A percentile compares a stretch with the other conserved stretches of the same genome.
Evolutionary conservation across 192 early-diverging fungal genomes (phyloP).

Genomic region (Coemansia sp.): DNA sequence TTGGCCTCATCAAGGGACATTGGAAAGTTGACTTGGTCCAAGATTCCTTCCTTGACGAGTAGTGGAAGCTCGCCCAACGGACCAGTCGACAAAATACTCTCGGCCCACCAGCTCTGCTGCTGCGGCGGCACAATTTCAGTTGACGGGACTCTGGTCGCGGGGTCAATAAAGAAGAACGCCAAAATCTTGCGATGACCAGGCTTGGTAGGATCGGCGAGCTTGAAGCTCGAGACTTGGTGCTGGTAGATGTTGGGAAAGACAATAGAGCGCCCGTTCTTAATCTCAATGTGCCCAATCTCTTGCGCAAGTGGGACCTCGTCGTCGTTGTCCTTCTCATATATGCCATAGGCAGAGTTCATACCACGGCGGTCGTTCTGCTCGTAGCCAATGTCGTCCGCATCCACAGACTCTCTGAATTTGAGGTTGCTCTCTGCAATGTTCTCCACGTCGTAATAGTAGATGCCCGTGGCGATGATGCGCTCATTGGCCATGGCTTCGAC

Average conservation of each 20-base stretch:
- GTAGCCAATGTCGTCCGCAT: background rate
- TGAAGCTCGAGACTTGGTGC: conserved; percentile 65
- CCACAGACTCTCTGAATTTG: conserved; percentile 53
- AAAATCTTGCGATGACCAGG: conserved; percentile 70
- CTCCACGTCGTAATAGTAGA: conserved; percentile 70
- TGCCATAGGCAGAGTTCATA: conserved; percentile 39
- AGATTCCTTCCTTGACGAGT: conserved; percentile 16
- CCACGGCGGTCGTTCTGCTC: background rate
- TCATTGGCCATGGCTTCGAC: conserved; percentile 73
- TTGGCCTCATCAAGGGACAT: conserved; percentile 53
- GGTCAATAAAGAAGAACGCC: conserved; percentile 72
- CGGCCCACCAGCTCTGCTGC: conserved; percentile 54
- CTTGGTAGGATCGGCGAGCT: conserved; percentile 58
- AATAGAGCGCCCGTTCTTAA: conserved; percentile 59
- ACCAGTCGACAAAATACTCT: background rate
- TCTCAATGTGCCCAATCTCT: conserved; percentile 46
- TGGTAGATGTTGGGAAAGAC: conserved; percentile 75
- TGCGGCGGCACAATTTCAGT: conserved; percentile 67
- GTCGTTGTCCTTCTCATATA: conserved; percentile 21
- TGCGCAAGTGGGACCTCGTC: conserved; percentile 35
- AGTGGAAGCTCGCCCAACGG: conserved; percentile 19
- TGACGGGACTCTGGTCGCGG: conserved; percentile 53
- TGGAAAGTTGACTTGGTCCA: conserved; percentile 21
- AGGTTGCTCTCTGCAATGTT: conserved; percentile 69
- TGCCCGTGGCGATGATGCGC: conserved; percentile 69